These are phyloP conservation scores for Porogramme epimiltina DNA, from an alignment of 1,284 basidiomycete genomes.

Conservation along the genomic window DNA sequence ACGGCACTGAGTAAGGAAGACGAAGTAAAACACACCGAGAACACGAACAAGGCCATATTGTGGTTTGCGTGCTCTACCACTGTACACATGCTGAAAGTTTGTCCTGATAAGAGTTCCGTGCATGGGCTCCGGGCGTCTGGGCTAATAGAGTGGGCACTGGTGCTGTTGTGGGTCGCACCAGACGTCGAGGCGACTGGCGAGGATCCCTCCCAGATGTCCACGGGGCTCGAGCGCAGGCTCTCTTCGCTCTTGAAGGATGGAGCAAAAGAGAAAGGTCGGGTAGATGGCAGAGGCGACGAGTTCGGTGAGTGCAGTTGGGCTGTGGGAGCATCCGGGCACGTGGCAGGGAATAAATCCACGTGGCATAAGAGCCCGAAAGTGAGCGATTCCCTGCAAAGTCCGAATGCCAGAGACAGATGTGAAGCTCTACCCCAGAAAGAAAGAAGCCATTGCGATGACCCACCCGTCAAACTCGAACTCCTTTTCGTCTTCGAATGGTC, in stretches of 20 bases:
- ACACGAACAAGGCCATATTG: slow-evolving; percentile 68
- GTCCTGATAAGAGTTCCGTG: slow-evolving; percentile 60
- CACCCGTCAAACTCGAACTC: too few species aligned
- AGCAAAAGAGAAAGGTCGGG: too few species aligned
- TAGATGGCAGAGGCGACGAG: too few species aligned
- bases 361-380: slow-evolving; percentile 62
- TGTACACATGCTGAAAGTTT: slow-evolving; percentile 65
- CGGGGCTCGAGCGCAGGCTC: too few species aligned
- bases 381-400: slow-evolving; percentile 1
- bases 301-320: too few species aligned
- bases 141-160: too few species aligned
- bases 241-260: too few species aligned
- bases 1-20: neutral
- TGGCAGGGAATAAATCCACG: slow-evolving; percentile 58
- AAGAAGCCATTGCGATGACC: too few species aligned
- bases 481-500: slow-evolving; percentile 29
- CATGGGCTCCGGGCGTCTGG: slow-evolving; percentile 32
- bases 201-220: too few species aligned
- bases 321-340: neutral
- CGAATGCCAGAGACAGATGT: slow-evolving; percentile 22
- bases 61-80: slow-evolving; percentile 62
- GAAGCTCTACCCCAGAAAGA: slow-evolving; percentile 29
- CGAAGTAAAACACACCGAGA: slow-evolving; percentile 51
- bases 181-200: too few species aligned
- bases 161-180: too few species aligned